Conservation (phyloP, 345 rosid genomes). For the Orychophragmus violaceus region DNA sequence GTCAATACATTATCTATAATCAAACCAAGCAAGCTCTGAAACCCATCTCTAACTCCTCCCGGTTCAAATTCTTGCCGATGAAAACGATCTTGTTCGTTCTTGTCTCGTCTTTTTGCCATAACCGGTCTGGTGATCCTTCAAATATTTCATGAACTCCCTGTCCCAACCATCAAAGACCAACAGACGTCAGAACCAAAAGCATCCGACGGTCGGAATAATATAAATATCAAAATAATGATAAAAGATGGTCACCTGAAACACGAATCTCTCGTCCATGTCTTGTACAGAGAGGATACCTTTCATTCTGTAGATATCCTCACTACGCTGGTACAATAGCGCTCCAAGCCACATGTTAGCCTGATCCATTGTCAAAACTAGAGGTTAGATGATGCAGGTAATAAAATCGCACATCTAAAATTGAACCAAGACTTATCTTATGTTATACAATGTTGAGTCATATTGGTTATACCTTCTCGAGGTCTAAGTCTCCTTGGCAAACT, state of each 20-base stretch:
- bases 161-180: background rate
- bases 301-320: constrained; percentile 94
- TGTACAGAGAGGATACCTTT: constrained; percentile 80
- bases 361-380: constrained; percentile 22
- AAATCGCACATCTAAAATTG: background rate
- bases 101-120: constrained; percentile 60
- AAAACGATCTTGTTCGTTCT: constrained; percentile 84
- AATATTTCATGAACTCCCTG: constrained; percentile 87
- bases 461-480: constrained; percentile 74
- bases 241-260: constrained; percentile 45
- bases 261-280: constrained; percentile 85
- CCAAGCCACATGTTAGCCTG: constrained; percentile 95
- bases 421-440: background rate
- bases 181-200: background rate
- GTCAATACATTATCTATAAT: too few relatives aligned
- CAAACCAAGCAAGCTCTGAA: constrained; percentile 73
- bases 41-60: constrained; percentile 68
- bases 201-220: background rate
- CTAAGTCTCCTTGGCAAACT: constrained; percentile 87
- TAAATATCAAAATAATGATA: background rate
- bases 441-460: background rate
- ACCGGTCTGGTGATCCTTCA: constrained; percentile 89
- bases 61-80: constrained; percentile 78
- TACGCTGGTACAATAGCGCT: constrained; percentile 60
- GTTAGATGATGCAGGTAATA: constrained; percentile 14